Evolutionary conservation across 257 asterid genomes (phyloP), one percentile per base, ranked within the genome.

Genomic region (Oldenlandia corymbosa): DNA sequence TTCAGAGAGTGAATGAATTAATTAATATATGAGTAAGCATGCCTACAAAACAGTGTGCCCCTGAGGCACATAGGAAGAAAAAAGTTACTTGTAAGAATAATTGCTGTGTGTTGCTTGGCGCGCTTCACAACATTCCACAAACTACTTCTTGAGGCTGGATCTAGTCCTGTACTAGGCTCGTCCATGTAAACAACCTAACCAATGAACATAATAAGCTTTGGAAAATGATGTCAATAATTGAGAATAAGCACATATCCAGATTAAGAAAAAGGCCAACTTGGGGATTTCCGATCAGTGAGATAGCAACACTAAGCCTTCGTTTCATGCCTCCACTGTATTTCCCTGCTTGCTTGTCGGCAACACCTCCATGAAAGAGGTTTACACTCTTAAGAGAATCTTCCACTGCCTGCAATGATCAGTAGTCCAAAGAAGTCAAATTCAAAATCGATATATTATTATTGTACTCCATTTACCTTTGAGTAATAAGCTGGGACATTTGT

Each of bases 311-410:
- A 46, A 90, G 99, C 83, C 99, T 85, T 89, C 99, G 85, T 80
- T 93, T 93, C 99, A 93, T 93, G 68, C 97, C 99, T 73, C 99
- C 99, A 68, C 99, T 93, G 62, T 87, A 93, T 72, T 93, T 90
- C 65, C 85, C 82, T 8, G 95, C 78, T 80, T 81, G 87, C 83
- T 87, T 93, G 74, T 93, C 99, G 10, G 94, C 96, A 72, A 93
- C 94, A 17, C 92, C 96, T 31, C 99, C 97, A 34, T 90, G 76
- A 79, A 78, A 93, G 56, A 93, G 76, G 75, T 93, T 93, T 54
- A 93, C 96, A 58, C 94, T 86, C 81, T 81, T 84, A 14, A 93
- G 85, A 61, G 99, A 93, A 74, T 87, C 97, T 73, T 93, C 97
- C 53, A 93, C 99, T 11, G 95, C 97, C 99, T 93, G 71, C 37